A percentile compares a stretch with the other conserved stretches of the same genome.
Conservation (phyloP, 768 basidiomycete species). For the Mycena pura region DNA sequence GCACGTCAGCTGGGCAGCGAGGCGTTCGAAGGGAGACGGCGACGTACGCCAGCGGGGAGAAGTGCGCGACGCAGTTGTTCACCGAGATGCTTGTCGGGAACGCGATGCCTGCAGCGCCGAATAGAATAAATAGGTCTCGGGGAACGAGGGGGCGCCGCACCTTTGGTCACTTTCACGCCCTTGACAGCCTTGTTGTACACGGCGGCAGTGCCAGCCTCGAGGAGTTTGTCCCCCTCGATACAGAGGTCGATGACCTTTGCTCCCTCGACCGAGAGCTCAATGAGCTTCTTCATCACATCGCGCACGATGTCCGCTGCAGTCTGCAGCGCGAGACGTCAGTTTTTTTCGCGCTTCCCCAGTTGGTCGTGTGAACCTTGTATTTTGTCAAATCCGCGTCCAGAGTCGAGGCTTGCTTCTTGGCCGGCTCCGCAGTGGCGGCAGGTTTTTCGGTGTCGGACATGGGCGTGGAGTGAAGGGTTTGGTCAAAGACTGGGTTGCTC, state of each 20-base stretch:
- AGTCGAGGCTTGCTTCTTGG: conserved; percentile 60
- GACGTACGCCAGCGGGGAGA: conserved; percentile 92
- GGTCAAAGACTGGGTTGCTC: not conserved
- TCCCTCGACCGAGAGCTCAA: conserved; percentile 78
- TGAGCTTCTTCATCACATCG: conserved; percentile 83
- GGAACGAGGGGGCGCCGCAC: conserved; percentile 48
- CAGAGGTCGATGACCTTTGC: conserved; percentile 92
- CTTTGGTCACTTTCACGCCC: conserved; percentile 87
- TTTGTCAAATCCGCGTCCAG: conserved; percentile 82
- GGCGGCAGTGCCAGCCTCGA: conserved; percentile 82
- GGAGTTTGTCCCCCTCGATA: conserved; percentile 89
- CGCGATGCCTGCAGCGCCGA: conserved; percentile 68
- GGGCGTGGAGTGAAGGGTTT: conserved; percentile 16
- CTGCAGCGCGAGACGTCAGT: conserved; percentile 44
- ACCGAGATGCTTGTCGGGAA: conserved; percentile 95
- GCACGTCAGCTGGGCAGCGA: conserved; percentile 16
- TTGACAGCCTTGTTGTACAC: conserved; percentile 93
- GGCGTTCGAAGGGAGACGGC: conserved; percentile 35
- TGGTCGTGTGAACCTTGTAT: conserved; percentile 69
- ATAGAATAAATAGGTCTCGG: conserved; percentile 3
- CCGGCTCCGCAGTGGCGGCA: conserved; percentile 44
- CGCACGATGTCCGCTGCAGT: conserved; percentile 92
- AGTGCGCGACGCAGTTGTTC: conserved; percentile 95
- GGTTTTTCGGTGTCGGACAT: conserved; percentile 72
- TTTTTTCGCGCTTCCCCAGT: conserved; percentile 26